These are phyloP conservation scores for Ambrosia artemisiifolia DNA, from an alignment of 129 eudicot species.

Conservation along the genomic window DNA sequence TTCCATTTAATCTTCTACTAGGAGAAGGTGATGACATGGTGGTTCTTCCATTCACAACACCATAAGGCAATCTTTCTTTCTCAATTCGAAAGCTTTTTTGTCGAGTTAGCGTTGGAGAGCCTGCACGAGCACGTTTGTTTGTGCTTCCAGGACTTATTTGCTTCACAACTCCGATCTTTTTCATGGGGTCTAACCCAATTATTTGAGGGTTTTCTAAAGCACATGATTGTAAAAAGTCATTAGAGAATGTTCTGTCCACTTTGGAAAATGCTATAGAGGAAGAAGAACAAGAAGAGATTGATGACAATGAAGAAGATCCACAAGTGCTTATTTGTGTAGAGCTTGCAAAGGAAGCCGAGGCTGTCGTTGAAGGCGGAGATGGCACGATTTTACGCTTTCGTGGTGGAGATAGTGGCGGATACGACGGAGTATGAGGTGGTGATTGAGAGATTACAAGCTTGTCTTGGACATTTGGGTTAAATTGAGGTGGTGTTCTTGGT, in stretches of 20 bases:
- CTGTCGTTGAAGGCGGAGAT: constrained; percentile 40
- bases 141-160: constrained; percentile 30
- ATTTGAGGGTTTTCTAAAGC: constrained; percentile 55
- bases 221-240: constrained; percentile 53
- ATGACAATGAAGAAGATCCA: constrained; percentile 34
- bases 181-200: constrained; percentile 13
- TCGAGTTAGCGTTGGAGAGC: constrained; percentile 48
- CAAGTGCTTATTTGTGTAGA: constrained; percentile 24
- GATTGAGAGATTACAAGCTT: constrained; percentile 70
- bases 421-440: constrained; percentile 4
- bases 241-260: constrained; percentile 47
- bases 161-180: constrained; percentile 9
- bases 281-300: constrained; percentile 40
- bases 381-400: constrained; percentile 20
- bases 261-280: constrained; percentile 33
- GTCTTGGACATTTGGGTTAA: constrained; percentile 40
- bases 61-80: constrained; percentile 24
- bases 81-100: constrained; percentile 57
- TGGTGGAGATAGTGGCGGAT: constrained; percentile 16
- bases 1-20: constrained; percentile 48
- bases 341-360: constrained; percentile 19
- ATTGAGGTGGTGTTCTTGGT: constrained; percentile 29
- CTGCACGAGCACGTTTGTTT: constrained; percentile 51
- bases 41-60: constrained; percentile 21
- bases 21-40: constrained; percentile 54